Percentiles rank a stretch among this genome's conserved stretches.
Evolutionary conservation across 805 yeast species (phyloP).

Genomic region (Suhomyces kilbournensis): DNA sequence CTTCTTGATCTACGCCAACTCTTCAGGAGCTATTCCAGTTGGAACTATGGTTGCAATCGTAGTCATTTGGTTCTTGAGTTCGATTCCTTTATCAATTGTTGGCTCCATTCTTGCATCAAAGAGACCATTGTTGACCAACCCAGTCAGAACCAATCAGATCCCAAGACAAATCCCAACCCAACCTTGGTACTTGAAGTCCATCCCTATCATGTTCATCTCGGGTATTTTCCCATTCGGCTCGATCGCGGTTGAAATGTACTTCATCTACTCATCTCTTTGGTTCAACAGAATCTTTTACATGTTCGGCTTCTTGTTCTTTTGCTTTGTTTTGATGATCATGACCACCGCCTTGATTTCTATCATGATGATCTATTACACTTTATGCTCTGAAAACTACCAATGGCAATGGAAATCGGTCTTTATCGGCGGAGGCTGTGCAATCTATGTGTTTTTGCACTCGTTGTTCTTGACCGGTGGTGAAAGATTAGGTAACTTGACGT

Average conservation of each 20-base stretch:
- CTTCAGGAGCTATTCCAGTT: constrained; percentile 93
- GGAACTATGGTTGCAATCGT: constrained; percentile 85
- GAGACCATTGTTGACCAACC: constrained; percentile 54
- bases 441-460: constrained; percentile 83
- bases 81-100: constrained; percentile 77
- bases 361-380: constrained; percentile 74
- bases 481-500: constrained; percentile 64
- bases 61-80: constrained; percentile 78
- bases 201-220: constrained; percentile 66
- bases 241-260: constrained; percentile 91
- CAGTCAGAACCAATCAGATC: constrained; percentile 91
- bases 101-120: constrained; percentile 83
- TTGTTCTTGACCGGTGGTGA: constrained; percentile 66
- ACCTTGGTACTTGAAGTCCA: constrained; percentile 73
- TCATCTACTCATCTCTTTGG: constrained; percentile 90
- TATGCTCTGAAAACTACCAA: constrained; percentile 87
- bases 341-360: constrained; percentile 81
- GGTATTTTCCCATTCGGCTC: constrained; percentile 96
- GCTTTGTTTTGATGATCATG: constrained; percentile 75
- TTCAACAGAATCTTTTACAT: constrained; percentile 89
- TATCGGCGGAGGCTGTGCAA: constrained; percentile 84
- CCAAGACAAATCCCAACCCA: constrained; percentile 94
- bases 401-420: constrained; percentile 97
- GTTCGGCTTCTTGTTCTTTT: constrained; percentile 95
- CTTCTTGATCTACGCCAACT: constrained; percentile 69